Evolutionary conservation across 2,329 filamentous ascomycete species (phyloP), one percentile per base, ranked within the genome.

Genomic region (Dothidotthia symphoricarpi): DNA sequence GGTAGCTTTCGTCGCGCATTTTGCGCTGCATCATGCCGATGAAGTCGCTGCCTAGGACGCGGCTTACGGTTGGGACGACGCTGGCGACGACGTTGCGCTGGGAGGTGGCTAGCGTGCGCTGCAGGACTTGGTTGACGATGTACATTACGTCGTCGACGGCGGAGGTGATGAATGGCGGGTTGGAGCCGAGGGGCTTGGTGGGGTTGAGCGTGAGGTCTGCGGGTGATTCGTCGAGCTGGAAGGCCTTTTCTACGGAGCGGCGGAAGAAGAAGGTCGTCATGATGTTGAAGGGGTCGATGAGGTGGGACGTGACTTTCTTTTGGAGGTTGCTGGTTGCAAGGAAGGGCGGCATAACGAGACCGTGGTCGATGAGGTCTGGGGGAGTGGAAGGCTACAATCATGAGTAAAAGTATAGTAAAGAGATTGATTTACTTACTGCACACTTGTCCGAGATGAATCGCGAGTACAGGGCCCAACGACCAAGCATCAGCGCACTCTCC

Each of bases 91-190:
- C 82, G 13, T 83, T 77, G 51, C 83, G 76, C 62, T 96, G 90
- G 2, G 86, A 88, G 0, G 94, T 97, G 0, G 87, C 85, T 15
- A 97, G 74, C 0, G 88, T 86, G 49, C 91, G 84, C 49, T 94
- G 85, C 6, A 97, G 75, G 24, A 97, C 86, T 34, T 91, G 85
- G 62, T 94, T 95, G 62, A 95, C 87, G 55, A 98, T 96, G 69
- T 97, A 98, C 91, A 98, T 97, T 59, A 97, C 89, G 69, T 96
- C 93, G 71, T 98, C 93, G 7, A 98, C 90, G 0, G 91, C 90
- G 2, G 90, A 89, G 28, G 93, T 91, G 56, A 98, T 95, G 60
- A 88, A 94, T 1, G 93, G 93, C 3, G 88, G 80, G 53, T 89
- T 88, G 41, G 83, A 79, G 35, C 85, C 81, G 28, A 95, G 74